These are phyloP conservation scores for Cladophialophora immunda DNA, from an alignment of 2,329 filamentous ascomycete species.

Conservation along the genomic window DNA sequence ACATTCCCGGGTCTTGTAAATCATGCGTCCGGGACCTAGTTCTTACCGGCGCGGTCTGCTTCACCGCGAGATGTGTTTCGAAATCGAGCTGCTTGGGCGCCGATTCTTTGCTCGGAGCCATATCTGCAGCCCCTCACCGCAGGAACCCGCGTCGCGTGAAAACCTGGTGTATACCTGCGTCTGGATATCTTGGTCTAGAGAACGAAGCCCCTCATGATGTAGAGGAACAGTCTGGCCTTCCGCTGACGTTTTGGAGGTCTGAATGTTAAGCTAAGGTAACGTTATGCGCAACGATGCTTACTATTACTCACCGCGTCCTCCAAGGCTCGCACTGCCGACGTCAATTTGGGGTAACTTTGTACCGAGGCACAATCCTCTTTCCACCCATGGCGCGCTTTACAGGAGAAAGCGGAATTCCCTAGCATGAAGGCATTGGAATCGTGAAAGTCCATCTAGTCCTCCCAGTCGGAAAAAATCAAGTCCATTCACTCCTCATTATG, in stretches of 20 bases:
- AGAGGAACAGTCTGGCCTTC: not conserved
- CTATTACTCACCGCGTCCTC: not conserved
- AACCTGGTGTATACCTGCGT: not conserved
- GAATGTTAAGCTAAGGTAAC: not conserved
- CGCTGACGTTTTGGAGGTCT: not conserved
- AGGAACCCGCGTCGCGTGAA: not conserved
- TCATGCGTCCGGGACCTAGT: not conserved
- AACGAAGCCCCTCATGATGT: not conserved
- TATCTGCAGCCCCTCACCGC: not conserved
- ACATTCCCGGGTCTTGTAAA: not conserved
- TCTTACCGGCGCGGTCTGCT: constrained; percentile 32
- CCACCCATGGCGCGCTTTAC: no score
- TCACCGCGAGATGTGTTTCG: constrained; percentile 34
- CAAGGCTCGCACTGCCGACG: not conserved
- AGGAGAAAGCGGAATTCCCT: not conserved
- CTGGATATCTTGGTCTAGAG: not conserved
- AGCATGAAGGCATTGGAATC: not conserved
- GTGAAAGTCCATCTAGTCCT: not conserved
- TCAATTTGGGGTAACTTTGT: not conserved
- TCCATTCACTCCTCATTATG: not conserved
- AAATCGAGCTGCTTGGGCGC: constrained; percentile 27
- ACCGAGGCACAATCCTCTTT: not conserved
- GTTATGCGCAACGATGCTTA: not conserved
- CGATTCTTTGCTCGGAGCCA: constrained; percentile 11
- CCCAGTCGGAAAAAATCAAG: not conserved